Percentiles rank a stretch among this genome's conserved stretches.
Evolutionary conservation across 331 rosid species (phyloP).

Genomic region (Arachis monticola): DNA sequence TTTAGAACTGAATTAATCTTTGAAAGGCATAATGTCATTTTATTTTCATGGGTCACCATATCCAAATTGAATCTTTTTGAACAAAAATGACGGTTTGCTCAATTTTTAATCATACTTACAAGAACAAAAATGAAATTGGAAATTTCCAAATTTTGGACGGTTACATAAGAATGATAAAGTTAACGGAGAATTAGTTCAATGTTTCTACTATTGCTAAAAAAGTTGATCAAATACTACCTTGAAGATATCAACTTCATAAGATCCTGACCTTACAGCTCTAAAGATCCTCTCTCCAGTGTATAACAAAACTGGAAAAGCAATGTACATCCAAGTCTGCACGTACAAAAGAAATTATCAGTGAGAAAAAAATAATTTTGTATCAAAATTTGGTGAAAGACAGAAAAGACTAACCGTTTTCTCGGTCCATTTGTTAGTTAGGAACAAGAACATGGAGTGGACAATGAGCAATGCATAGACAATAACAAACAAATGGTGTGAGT

Average conservation of each 20-base stretch:
- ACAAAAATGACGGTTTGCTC: no score
- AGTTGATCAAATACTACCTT: conserved; percentile 55
- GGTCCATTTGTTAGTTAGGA: conserved; percentile 62
- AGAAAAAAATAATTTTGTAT: background rate
- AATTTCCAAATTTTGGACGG: background rate
- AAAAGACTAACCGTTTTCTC: conserved; percentile 71
- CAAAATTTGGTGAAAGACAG: background rate
- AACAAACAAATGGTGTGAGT: conserved; percentile 90
- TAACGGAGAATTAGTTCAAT: background rate
- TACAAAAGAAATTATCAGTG: background rate
- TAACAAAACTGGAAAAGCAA: conserved; percentile 72
- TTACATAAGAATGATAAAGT: background rate
- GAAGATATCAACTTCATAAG: conserved; percentile 67
- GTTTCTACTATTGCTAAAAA: background rate
- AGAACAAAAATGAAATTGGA: conserved; percentile 6
- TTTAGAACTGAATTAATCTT: no score
- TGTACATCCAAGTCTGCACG: conserved; percentile 87
- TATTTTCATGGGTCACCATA: no score
- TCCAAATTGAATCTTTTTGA: no score
- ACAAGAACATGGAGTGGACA: conserved; percentile 85
- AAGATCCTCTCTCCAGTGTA: conserved; percentile 79
- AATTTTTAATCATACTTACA: background rate
- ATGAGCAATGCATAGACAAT: conserved; percentile 81
- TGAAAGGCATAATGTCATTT: no score
- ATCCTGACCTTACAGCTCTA: conserved; percentile 79